A percentile compares a stretch with the other conserved stretches of the same genome.
These are phyloP conservation scores for Cytospora piceae DNA, from an alignment of 2,329 filamentous ascomycete genomes.

Conservation along the genomic window DNA sequence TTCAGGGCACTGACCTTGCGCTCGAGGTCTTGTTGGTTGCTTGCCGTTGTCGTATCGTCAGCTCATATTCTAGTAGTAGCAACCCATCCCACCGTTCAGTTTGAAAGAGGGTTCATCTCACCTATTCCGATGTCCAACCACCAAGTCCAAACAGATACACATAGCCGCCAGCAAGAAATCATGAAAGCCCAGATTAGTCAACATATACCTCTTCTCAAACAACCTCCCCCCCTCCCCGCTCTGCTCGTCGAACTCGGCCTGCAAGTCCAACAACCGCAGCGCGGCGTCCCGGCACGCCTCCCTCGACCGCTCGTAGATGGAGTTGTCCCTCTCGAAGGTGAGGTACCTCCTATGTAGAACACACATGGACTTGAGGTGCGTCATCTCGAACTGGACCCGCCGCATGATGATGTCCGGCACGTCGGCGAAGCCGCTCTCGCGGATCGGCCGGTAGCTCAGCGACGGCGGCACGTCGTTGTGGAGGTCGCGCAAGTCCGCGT, in stretches of 20 bases:
- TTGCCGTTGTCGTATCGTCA: slow-evolving; percentile 1
- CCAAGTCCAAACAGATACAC: slow-evolving; percentile 59
- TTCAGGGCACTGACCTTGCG: slow-evolving; percentile 43
- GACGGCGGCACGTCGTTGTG: slow-evolving; percentile 40
- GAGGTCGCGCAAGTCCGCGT: slow-evolving; percentile 42
- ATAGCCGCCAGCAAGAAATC: slow-evolving; percentile 64
- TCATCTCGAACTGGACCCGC: slow-evolving; percentile 44
- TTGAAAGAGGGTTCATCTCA: slow-evolving; percentile 33
- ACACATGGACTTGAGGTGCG: slow-evolving; percentile 52
- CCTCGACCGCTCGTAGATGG: slow-evolving; percentile 45
- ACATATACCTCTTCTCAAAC: slow-evolving; percentile 56
- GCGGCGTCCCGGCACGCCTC: slow-evolving; percentile 49
- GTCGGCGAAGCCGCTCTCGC: slow-evolving; percentile 42
- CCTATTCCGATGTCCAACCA: slow-evolving; percentile 45
- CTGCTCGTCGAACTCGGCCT: slow-evolving; percentile 52
- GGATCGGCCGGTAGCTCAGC: slow-evolving; percentile 34
- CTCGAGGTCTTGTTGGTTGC: neutral
- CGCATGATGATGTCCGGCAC: slow-evolving; percentile 44
- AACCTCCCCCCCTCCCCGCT: slow-evolving; percentile 54
- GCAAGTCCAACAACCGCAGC: slow-evolving; percentile 49
- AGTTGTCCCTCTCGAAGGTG: slow-evolving; percentile 43
- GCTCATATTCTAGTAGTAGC: neutral
- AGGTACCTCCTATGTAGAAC: slow-evolving; percentile 55
- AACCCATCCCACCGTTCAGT: neutral
- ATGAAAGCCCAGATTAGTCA: slow-evolving; percentile 56